Base-by-base conservation (phyloP, 164 flowering plant species). In the Umbellularia californica region DNA sequence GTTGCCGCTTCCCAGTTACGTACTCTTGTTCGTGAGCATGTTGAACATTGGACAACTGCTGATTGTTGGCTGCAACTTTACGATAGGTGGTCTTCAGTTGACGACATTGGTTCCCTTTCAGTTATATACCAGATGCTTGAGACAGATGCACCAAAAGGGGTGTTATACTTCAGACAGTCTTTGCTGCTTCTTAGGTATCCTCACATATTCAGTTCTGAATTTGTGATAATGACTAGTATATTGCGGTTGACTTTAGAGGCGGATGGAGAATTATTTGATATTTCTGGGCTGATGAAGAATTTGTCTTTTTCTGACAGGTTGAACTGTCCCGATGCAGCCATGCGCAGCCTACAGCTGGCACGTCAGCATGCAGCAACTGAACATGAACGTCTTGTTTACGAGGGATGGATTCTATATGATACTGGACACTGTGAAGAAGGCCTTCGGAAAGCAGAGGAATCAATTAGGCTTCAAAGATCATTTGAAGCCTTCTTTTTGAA, bases 71-170 rank as follows among this genome's bases (percentile, higher is more conserved):
- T 92, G 78, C 96, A 92, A 75, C 82, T 96, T 75, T 96, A 96
- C 79, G 94, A 96, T 74, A 83, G 92, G 68, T 96, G 99, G 99
- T 96, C 99, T 79, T 87, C 93, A 23, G 99, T 96, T 73, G 99
- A 96, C 87, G 99, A 96, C 83, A 92, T 93, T 81, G 99, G 98
- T 24, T 96, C 99, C 3, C 91, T 95, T 58, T 96, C 98, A 33
- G 97, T 96, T 64, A 93, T 96, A 67, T 95, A 89, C 81, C 99
- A 93, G 82, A 96, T 93, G 98, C 99, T 96, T 52, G 98, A 96
- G 78, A 89, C 99, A 74, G 97, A 90, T 88, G 92, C 97, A 24
- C 84, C 91, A 12, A 96, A 96, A 86, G 98, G 97, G 23, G 95
- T 93, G 77, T 88, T 92, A 4, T 96, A 92, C 81, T 96, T 93